Evolutionary conservation across 352 stramenopile species (phyloP).

Genomic region (Blastocystis sp.): DNA sequence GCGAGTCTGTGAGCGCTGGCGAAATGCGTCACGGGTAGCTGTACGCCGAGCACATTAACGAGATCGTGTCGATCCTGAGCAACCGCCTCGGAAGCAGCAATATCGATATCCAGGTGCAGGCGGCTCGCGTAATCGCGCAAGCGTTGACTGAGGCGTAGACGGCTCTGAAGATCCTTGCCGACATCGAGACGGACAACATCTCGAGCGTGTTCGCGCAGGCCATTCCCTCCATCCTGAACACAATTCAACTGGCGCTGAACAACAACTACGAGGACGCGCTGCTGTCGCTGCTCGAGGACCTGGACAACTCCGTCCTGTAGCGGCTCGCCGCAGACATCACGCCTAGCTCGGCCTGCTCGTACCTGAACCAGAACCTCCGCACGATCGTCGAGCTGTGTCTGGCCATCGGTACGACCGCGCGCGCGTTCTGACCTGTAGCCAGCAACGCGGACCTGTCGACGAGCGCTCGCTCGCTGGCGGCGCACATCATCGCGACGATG

Average conservation of each 20-base stretch:
- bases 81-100: neutral
- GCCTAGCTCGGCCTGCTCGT: constrained; percentile 16
- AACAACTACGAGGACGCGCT: constrained; percentile 16
- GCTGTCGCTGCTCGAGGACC: constrained; percentile 40
- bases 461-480: constrained; percentile 7
- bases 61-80: constrained; percentile 7
- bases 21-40: neutral
- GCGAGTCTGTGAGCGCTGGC: neutral
- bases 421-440: neutral
- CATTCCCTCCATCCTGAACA: constrained; percentile 4
- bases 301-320: constrained; percentile 3
- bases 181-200: constrained; percentile 25
- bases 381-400: constrained; percentile 60
- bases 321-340: neutral
- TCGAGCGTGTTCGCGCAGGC: constrained; percentile 6
- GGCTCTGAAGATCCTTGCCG: constrained; percentile 26
- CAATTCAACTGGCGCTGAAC: constrained; percentile 10
- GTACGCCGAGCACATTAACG: neutral
- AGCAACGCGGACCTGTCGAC: neutral
- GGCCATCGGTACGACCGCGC: neutral
- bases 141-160: neutral
- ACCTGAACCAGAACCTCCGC: neutral
- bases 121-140: neutral
- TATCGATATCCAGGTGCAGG: neutral
- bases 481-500: constrained; percentile 43